phyloP scores from a whole-genome alignment of 345 rosid species.

The Populus simonii region DNA sequence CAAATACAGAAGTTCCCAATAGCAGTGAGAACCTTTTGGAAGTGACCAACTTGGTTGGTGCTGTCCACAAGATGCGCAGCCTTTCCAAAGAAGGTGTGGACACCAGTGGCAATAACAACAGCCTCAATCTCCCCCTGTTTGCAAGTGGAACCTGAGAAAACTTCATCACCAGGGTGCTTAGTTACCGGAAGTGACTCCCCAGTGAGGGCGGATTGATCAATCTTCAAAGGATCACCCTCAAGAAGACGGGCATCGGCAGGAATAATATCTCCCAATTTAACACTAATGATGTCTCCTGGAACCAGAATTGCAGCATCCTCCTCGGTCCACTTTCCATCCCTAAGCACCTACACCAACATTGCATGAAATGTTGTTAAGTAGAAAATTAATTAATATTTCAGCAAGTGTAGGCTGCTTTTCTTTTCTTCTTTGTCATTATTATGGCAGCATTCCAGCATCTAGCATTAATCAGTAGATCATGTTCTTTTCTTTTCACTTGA shows the following conservation, averaged over 20 bases:
- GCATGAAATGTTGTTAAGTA: neutral
- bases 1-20: constrained; percentile 34
- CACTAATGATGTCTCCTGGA: constrained; percentile 27
- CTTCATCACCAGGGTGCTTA: constrained; percentile 31
- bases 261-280: constrained; percentile 27
- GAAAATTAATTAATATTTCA: neutral
- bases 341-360: constrained; percentile 14
- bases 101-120: constrained; percentile 41
- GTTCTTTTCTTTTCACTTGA: neutral
- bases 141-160: constrained; percentile 43
- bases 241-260: constrained; percentile 35
- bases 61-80: constrained; percentile 46
- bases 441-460: neutral
- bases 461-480: neutral
- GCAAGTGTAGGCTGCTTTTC: neutral
- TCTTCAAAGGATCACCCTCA: constrained; percentile 26
- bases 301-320: constrained; percentile 29
- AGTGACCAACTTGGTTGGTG: constrained; percentile 44
- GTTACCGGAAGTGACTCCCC: constrained; percentile 39
- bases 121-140: constrained; percentile 46
- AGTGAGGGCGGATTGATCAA: constrained; percentile 25
- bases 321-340: constrained; percentile 26
- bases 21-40: constrained; percentile 34
- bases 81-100: constrained; percentile 45
- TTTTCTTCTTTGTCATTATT: neutral